Evolutionary conservation across 768 basidiomycete species (phyloP).

Genomic region (Termitomyces sp.): DNA sequence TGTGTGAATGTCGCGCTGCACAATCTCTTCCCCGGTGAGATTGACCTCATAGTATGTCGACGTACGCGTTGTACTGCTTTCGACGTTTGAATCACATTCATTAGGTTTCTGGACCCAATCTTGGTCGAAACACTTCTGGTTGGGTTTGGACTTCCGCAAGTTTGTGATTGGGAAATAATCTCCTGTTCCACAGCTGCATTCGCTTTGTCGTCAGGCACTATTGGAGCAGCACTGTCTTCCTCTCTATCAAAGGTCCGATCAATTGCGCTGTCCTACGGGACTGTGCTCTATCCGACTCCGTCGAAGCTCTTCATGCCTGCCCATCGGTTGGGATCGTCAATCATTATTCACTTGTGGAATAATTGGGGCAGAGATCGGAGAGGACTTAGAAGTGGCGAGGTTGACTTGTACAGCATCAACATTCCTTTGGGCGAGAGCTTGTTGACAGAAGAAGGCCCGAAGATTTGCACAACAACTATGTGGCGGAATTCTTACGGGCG

Average conservation of each 20-base stretch:
- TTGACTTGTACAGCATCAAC: slow-evolving; percentile 85
- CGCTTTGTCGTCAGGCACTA: slow-evolving; percentile 84
- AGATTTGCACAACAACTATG: slow-evolving; percentile 74
- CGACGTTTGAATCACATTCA: background rate
- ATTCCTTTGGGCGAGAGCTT: slow-evolving; percentile 74
- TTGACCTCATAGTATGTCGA: slow-evolving; percentile 77
- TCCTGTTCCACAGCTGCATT: slow-evolving; percentile 58
- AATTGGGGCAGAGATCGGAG: slow-evolving; percentile 76
- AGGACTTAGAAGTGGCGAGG: slow-evolving; percentile 53
- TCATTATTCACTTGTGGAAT: slow-evolving; percentile 71
- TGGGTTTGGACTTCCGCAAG: slow-evolving; percentile 15
- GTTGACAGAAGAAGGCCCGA: slow-evolving; percentile 51
- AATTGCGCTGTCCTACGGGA: slow-evolving; percentile 88
- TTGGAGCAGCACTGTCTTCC: slow-evolving; percentile 86
- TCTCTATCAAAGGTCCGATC: slow-evolving; percentile 65
- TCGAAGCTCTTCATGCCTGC: slow-evolving; percentile 59
- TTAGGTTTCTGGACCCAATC: slow-evolving; percentile 82
- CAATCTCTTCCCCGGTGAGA: slow-evolving; percentile 78
- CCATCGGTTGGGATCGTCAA: slow-evolving; percentile 56
- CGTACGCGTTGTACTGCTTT: slow-evolving; percentile 2
- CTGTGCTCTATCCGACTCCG: slow-evolving; percentile 65
- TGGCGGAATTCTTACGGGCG: slow-evolving; percentile 84
- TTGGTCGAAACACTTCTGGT: slow-evolving; percentile 82
- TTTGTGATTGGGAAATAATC: slow-evolving; percentile 5
- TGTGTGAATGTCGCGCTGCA: slow-evolving; percentile 89